Evolutionary conservation across 176 grass and related monocot genomes (phyloP).

Genomic region (Ensete ventricosum): DNA sequence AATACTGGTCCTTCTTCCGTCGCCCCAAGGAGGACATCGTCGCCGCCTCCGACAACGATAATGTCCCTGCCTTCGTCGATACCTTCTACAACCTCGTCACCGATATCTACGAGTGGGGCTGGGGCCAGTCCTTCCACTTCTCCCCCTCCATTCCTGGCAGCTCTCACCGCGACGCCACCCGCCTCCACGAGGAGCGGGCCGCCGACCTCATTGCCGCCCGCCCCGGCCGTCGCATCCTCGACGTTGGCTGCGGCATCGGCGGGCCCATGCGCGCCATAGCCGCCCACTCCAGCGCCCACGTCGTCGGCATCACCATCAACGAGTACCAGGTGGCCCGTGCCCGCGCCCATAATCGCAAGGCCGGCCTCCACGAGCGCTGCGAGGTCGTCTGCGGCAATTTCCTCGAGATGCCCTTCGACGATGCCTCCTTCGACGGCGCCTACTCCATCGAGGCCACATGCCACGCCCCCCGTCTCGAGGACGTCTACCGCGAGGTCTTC

Average conservation of each 20-base stretch:
- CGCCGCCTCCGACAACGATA: conserved; percentile 13
- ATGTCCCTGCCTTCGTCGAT: conserved; percentile 4
- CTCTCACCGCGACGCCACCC: conserved; percentile 19
- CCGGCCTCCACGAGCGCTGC: conserved; percentile 3
- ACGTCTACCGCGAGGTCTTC: conserved; percentile 15
- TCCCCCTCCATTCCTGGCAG: conserved; percentile 5
- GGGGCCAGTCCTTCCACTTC: conserved; percentile 19
- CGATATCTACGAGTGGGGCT: conserved; percentile 21
- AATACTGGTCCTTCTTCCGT: conserved; percentile 99
- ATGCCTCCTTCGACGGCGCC: conserved; percentile 13
- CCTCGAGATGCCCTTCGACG: conserved; percentile 15
- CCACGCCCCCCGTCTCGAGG: conserved; percentile 13
- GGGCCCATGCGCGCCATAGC: conserved; percentile 21
- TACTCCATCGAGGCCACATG: conserved; percentile 16
- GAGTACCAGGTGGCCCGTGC: conserved; percentile 19
- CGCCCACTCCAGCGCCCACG: background rate
- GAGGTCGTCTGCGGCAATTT: conserved; percentile 21
- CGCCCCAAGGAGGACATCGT: conserved; percentile 57
- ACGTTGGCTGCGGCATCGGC: conserved; percentile 21
- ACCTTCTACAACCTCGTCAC: conserved; percentile 21
- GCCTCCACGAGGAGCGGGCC: conserved; percentile 20
- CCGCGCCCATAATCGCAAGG: conserved; percentile 5
- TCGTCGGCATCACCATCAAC: conserved; percentile 21
- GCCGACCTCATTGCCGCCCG: conserved; percentile 5
- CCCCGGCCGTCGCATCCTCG: background rate